These are phyloP conservation scores for Galeopsis tetrahit DNA, from an alignment of 257 asterid species.

Conservation along the genomic window DNA sequence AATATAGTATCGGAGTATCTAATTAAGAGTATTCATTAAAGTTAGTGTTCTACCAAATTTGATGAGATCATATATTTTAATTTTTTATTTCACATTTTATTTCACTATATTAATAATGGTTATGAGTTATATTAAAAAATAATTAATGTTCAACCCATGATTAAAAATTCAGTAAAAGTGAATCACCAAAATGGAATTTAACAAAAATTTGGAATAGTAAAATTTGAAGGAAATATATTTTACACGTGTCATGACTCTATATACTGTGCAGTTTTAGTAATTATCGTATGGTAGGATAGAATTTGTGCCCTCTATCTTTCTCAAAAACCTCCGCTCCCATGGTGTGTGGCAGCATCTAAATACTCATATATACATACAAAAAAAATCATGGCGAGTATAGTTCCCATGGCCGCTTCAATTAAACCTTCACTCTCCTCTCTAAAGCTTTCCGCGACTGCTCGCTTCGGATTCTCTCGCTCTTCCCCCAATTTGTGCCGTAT, in stretches of 20 bases:
- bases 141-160: no score
- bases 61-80: no score
- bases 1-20: no score
- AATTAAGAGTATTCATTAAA: no score
- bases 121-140: no score
- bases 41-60: no score
- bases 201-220: no score
- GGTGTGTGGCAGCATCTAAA: constrained; percentile 8
- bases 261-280: background rate
- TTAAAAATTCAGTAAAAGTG: no score
- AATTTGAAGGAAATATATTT: background rate
- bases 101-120: no score
- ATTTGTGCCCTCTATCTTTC: constrained; percentile 5
- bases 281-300: constrained; percentile 4
- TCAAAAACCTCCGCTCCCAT: background rate
- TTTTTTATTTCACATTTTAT: no score
- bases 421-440: constrained; percentile 78
- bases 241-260: background rate
- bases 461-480: constrained; percentile 46
- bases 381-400: constrained; percentile 63
- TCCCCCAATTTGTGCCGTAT: constrained; percentile 39
- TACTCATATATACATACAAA: background rate
- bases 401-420: constrained; percentile 87
- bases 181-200: no score
- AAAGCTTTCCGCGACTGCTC: constrained; percentile 49